A percentile compares a stretch with the other conserved stretches of the same genome.
These are phyloP conservation scores for Ophiostoma perfectum DNA, from an alignment of 2,329 filamentous ascomycete species.

Conservation along the genomic window DNA sequence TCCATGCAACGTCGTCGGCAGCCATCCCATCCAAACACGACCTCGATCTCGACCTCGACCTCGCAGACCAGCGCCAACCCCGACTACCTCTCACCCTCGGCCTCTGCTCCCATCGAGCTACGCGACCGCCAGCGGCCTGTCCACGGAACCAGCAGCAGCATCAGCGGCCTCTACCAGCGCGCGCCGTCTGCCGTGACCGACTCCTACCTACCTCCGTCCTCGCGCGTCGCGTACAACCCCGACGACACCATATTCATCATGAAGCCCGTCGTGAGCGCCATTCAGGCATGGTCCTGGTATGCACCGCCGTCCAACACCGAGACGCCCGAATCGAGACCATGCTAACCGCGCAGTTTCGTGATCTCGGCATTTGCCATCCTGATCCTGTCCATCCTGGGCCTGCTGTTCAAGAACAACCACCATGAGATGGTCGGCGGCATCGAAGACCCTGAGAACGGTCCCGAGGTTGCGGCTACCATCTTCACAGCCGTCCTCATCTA, in stretches of 20 bases:
- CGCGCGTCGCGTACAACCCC: conserved; percentile 6
- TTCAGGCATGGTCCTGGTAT: conserved; percentile 95
- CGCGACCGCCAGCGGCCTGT: conserved; percentile 21
- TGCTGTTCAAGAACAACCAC: conserved; percentile 73
- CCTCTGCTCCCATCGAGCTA: conserved; percentile 23
- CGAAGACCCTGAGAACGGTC: conserved; percentile 66
- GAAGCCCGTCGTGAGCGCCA: conserved; percentile 89
- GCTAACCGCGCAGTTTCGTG: conserved; percentile 57
- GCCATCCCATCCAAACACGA: conserved; percentile 18
- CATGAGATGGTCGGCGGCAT: conserved; percentile 76
- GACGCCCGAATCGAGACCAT: not conserved
- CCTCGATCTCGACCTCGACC: not conserved
- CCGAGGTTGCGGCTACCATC: conserved; percentile 74
- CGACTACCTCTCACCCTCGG: not conserved
- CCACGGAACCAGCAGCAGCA: conserved; percentile 27
- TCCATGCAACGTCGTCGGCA: conserved; percentile 27
- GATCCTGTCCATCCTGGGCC: conserved; percentile 58
- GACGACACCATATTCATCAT: conserved; percentile 48
- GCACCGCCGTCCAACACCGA: conserved; percentile 29
- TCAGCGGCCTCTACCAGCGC: conserved; percentile 23
- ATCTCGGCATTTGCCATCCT: conserved; percentile 61
- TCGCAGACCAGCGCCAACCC: not conserved
- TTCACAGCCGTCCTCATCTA: conserved; percentile 88
- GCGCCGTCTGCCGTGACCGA: conserved; percentile 14
- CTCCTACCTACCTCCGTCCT: conserved; percentile 13